phyloP scores from a whole-genome alignment of 495 filamentous ascomycete species.

The Hypoxylon lienhwacheense region DNA sequence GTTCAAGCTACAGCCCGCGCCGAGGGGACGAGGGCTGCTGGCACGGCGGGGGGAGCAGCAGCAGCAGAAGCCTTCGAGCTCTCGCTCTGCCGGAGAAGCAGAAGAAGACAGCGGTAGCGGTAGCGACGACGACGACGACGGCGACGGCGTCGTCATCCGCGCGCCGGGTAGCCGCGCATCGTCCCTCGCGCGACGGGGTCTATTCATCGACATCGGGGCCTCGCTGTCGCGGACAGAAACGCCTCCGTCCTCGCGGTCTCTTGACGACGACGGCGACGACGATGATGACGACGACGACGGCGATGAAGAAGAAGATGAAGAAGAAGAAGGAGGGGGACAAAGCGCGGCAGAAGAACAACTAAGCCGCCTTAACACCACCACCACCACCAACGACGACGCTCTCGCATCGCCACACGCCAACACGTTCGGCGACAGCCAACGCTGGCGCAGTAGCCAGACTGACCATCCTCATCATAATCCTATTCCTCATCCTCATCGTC shows the following conservation, averaged over 20 bases:
- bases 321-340: neutral
- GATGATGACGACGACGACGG: neutral
- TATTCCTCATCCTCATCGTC: neutral
- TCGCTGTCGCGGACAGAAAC: too few relatives aligned
- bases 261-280: neutral
- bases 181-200: neutral
- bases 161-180: neutral
- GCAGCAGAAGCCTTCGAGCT: neutral
- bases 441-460: neutral
- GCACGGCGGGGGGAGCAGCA: neutral
- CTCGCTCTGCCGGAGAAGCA: neutral
- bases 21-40: neutral
- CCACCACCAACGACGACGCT: neutral
- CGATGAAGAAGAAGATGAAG: neutral
- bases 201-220: too few relatives aligned
- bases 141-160: neutral
- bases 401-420: neutral
- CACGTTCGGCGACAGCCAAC: neutral
- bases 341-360: neutral
- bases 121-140: neutral
- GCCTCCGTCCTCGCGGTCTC: too few relatives aligned
- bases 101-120: neutral
- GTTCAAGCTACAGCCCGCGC: constrained; percentile 29
- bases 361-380: neutral
- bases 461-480: too few relatives aligned